Conservation (phyloP, 805 yeast genomes). For the Blastobotrys muscicola region DNA sequence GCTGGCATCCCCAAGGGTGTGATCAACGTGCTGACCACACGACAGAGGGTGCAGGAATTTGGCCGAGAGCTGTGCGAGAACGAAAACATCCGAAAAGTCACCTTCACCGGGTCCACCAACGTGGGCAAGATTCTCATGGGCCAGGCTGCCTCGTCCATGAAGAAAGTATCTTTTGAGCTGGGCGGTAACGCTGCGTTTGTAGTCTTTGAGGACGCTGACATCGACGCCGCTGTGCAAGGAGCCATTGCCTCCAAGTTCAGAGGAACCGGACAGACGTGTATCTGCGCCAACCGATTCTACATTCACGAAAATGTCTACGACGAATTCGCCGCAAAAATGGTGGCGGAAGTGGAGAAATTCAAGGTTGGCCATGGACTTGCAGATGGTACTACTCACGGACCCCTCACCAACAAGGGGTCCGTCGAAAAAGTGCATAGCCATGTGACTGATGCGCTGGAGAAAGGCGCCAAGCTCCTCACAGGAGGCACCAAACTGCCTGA, state of each 20-base stretch:
- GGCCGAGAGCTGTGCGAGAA: conserved; percentile 54
- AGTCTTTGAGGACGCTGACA: conserved; percentile 65
- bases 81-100: conserved; percentile 48
- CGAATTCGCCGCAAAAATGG: conserved; percentile 44
- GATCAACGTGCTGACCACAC: conserved; percentile 48
- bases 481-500: conserved; percentile 53
- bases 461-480: conserved; percentile 50
- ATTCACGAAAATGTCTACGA: conserved; percentile 61
- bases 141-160: conserved; percentile 52
- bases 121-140: conserved; percentile 62
- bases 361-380: conserved; percentile 58
- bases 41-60: conserved; percentile 27
- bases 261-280: conserved; percentile 77
- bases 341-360: conserved; percentile 37
- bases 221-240: conserved; percentile 58
- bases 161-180: conserved; percentile 64
- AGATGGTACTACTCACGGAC: conserved; percentile 59
- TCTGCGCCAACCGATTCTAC: conserved; percentile 67
- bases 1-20: conserved; percentile 72
- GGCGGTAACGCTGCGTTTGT: conserved; percentile 81
- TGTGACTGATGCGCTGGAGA: conserved; percentile 54
- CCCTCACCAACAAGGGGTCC: conserved; percentile 57
- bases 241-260: conserved; percentile 63
- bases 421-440: conserved; percentile 53
- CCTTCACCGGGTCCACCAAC: conserved; percentile 72